These are phyloP conservation scores for Wickerhamiella spandovensis DNA, from an alignment of 805 yeast species.

Conservation along the genomic window DNA sequence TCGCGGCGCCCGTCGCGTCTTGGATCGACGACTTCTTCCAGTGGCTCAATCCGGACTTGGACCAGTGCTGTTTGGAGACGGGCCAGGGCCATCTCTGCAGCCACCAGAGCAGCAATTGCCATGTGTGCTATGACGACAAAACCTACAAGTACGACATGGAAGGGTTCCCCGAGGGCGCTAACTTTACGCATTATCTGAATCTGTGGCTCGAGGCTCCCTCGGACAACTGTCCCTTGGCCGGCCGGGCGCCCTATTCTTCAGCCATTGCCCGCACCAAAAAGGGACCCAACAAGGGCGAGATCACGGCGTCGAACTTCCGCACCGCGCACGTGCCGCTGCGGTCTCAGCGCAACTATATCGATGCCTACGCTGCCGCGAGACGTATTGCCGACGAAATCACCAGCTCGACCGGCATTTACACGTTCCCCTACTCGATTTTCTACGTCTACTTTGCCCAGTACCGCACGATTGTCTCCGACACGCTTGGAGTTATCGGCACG, in stretches of 20 bases:
- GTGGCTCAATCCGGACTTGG: conserved; percentile 77
- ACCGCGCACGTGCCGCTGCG: conserved; percentile 66
- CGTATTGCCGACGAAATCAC: conserved; percentile 45
- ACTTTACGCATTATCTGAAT: conserved; percentile 56
- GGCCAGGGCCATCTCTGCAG: conserved; percentile 15
- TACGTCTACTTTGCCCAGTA: conserved; percentile 90
- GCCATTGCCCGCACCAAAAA: conserved; percentile 37
- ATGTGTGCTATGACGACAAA: conserved; percentile 51
- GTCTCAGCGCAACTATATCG: conserved; percentile 73
- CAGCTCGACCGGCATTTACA: conserved; percentile 31
- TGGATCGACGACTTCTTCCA: conserved; percentile 88
- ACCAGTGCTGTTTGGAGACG: conserved; percentile 61
- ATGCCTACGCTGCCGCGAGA: conserved; percentile 59
- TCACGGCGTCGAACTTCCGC: conserved; percentile 36
- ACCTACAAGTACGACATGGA: conserved; percentile 50
- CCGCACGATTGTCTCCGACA: conserved; percentile 43
- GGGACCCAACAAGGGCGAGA: conserved; percentile 28
- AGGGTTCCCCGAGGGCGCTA: conserved; percentile 67
- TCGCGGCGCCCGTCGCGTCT: conserved; percentile 72
- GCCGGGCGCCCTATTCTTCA: conserved; percentile 76
- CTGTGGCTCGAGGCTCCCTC: conserved; percentile 79
- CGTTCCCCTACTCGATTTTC: conserved; percentile 87
- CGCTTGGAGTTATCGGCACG: conserved; percentile 37
- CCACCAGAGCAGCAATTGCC: conserved; percentile 40
- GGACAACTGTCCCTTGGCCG: conserved; percentile 89